A percentile compares a stretch with the other conserved stretches of the same genome.
phyloP scores from a whole-genome alignment of 1,284 basidiomycete genomes.

The Fistulinella cinereoalba region DNA sequence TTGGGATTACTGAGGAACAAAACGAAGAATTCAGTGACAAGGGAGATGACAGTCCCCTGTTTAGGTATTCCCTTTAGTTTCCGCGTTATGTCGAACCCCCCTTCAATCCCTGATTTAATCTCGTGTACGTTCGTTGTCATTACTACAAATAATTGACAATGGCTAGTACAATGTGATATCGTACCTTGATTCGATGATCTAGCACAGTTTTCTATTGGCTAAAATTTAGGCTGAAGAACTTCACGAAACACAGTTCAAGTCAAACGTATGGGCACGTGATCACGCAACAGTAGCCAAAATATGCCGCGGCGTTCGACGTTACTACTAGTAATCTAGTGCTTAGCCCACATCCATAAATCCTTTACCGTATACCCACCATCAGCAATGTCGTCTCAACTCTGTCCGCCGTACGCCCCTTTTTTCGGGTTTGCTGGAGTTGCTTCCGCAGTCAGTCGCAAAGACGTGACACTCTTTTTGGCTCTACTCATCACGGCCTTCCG shows the following conservation, averaged over 20 bases:
- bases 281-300: neutral
- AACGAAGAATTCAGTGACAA: slow-evolving; percentile 38
- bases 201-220: no score
- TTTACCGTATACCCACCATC: slow-evolving; percentile 1
- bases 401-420: slow-evolving; percentile 83
- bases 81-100: no score
- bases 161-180: no score
- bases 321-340: no score
- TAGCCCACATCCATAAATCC: neutral
- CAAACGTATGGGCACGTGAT: slow-evolving; percentile 23
- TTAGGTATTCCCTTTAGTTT: no score
- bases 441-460: slow-evolving; percentile 60
- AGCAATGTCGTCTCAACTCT: slow-evolving; percentile 50
- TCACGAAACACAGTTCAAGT: no score
- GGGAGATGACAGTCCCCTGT: slow-evolving; percentile 21
- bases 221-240: no score
- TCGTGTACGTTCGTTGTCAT: no score
- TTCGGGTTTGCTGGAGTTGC: slow-evolving; percentile 84
- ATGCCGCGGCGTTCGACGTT: no score
- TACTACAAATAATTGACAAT: no score
- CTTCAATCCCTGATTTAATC: no score
- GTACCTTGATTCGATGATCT: no score
- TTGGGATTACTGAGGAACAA: slow-evolving; percentile 38
- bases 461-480: slow-evolving; percentile 1
- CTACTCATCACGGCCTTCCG: slow-evolving; percentile 12